A percentile compares a stretch with the other conserved stretches of the same genome.
phyloP scores from a whole-genome alignment of 129 eudicot genomes.

The Solidago caesia region DNA sequence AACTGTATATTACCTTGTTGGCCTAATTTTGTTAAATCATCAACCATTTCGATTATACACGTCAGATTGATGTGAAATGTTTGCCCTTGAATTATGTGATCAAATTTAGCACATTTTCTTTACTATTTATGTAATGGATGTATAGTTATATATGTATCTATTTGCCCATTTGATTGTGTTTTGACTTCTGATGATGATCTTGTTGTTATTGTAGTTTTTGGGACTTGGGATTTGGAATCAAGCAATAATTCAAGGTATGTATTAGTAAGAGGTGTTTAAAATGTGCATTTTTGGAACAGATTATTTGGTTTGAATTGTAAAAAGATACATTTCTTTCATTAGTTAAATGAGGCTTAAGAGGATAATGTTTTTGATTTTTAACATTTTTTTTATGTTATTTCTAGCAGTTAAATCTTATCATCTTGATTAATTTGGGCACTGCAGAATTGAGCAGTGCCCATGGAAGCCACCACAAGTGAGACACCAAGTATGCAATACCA shows the following conservation, averaged over 20 bases:
- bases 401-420: slow-evolving; percentile 44
- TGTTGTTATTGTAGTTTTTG: slow-evolving; percentile 30
- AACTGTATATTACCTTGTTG: slow-evolving; percentile 7
- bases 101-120: slow-evolving; percentile 10
- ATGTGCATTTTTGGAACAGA: slow-evolving; percentile 4
- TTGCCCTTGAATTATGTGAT: not conserved
- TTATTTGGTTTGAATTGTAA: not conserved
- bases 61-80: slow-evolving; percentile 21
- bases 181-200: slow-evolving; percentile 15
- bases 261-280: not conserved
- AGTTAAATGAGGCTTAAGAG: not conserved
- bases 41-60: not conserved
- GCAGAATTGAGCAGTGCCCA: slow-evolving; percentile 92
- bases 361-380: slow-evolving; percentile 17
- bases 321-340: not conserved
- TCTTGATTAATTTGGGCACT: slow-evolving; percentile 74
- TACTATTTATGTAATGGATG: slow-evolving; percentile 13
- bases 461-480: slow-evolving; percentile 94
- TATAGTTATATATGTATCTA: not conserved
- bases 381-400: slow-evolving; percentile 35
- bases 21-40: slow-evolving; percentile 10
- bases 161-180: slow-evolving; percentile 8
- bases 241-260: slow-evolving; percentile 30
- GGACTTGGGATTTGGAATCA: slow-evolving; percentile 12
- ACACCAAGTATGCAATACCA: slow-evolving; percentile 67